phyloP scores from a whole-genome alignment of 2,329 filamentous ascomycete genomes.

The Ophiobolus disseminans region DNA sequence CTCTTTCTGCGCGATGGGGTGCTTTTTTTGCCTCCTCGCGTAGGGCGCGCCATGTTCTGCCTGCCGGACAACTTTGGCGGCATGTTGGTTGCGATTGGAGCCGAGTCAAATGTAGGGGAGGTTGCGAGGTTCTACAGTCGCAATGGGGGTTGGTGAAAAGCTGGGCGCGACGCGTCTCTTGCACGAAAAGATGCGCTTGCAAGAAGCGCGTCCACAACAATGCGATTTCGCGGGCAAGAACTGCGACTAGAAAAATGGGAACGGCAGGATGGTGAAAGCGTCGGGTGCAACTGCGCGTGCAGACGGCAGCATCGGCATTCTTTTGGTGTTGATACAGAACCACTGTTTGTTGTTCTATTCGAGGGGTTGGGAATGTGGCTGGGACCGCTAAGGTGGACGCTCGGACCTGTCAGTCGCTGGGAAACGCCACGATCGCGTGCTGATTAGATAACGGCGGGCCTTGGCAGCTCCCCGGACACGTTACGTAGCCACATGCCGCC shows the following conservation, averaged over 20 bases:
- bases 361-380: constrained; percentile 39
- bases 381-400: constrained; percentile 16
- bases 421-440: background rate
- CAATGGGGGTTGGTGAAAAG: background rate
- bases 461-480: constrained; percentile 26
- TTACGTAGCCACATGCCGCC: constrained; percentile 38
- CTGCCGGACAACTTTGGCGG: constrained; percentile 34
- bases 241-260: no score
- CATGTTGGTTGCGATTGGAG: constrained; percentile 15
- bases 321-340: constrained; percentile 8
- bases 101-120: background rate
- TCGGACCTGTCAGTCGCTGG: constrained; percentile 9
- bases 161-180: constrained; percentile 17
- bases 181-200: constrained; percentile 8
- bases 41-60: constrained; percentile 42
- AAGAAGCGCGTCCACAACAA: background rate
- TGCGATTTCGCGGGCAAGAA: no score
- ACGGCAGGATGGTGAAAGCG: background rate
- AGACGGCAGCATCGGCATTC: constrained; percentile 13
- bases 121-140: constrained; percentile 3
- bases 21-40: constrained; percentile 36
- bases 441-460: constrained; percentile 18
- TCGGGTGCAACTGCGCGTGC: constrained; percentile 13
- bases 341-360: constrained; percentile 13
- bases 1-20: constrained; percentile 32